These are phyloP conservation scores for Amaranthus hypochondriacus DNA, from an alignment of 148 eudicot species.

Conservation along the genomic window DNA sequence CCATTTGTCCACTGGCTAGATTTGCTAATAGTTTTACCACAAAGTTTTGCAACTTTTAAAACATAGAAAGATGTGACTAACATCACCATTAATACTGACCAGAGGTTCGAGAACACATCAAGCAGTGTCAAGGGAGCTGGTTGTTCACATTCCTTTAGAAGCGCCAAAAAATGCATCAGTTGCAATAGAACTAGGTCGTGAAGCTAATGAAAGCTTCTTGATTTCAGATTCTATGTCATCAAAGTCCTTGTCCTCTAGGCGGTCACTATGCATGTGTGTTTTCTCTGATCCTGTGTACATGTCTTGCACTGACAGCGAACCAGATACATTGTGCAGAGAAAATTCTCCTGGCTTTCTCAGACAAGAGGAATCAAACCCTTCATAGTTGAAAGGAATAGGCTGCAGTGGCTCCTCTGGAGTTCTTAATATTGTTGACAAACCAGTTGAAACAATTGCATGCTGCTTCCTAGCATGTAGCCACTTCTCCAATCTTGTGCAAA, in stretches of 20 bases:
- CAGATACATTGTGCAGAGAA: constrained; percentile 20
- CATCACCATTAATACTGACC: constrained; percentile 43
- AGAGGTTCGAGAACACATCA: constrained; percentile 58
- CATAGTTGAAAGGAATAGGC: constrained; percentile 29
- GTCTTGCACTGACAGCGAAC: constrained; percentile 26
- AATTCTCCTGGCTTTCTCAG: constrained; percentile 29
- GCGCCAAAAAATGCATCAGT: constrained; percentile 52
- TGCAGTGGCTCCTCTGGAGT: constrained; percentile 48
- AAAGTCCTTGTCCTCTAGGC: constrained; percentile 35
- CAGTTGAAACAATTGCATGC: constrained; percentile 35
- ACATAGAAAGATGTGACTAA: background rate
- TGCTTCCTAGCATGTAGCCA: constrained; percentile 66
- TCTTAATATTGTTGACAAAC: constrained; percentile 67
- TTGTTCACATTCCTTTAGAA: constrained; percentile 71
- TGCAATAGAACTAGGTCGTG: constrained; percentile 39
- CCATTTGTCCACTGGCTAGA: too few relatives aligned
- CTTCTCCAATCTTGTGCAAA: constrained; percentile 65
- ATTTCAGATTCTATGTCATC: constrained; percentile 58
- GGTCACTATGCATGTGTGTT: constrained; percentile 16
- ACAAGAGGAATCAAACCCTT: constrained; percentile 25
- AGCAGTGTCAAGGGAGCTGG: constrained; percentile 51
- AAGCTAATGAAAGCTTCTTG: constrained; percentile 59
- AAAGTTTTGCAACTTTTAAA: background rate
- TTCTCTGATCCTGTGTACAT: constrained; percentile 24
- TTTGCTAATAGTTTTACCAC: background rate